These are phyloP conservation scores for Asterella californica DNA, from an alignment of 225 moss, liverwort and hornwort genomes.

Conservation along the genomic window DNA sequence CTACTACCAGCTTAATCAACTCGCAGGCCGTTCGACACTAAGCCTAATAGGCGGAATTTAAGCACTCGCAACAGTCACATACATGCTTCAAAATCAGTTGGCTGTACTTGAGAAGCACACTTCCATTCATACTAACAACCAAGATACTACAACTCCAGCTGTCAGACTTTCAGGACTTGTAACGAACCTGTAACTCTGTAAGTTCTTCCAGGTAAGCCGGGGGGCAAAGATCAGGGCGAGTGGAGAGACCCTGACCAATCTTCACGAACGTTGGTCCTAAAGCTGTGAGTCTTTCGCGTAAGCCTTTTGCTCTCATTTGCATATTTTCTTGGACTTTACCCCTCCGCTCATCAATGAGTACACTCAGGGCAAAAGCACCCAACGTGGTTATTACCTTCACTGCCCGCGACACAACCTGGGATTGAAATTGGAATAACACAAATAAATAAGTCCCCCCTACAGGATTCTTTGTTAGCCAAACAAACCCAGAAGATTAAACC, in stretches of 20 bases:
- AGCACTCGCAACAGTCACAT: no score
- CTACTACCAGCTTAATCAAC: not conserved
- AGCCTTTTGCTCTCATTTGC: constrained; percentile 74
- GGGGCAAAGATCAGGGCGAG: constrained; percentile 92
- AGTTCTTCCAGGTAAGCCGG: constrained; percentile 93
- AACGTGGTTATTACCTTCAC: constrained; percentile 68
- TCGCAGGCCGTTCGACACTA: no score
- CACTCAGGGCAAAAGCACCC: constrained; percentile 59
- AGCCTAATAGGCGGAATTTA: no score
- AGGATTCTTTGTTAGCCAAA: no score
- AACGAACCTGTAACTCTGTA: constrained; percentile 71
- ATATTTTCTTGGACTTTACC: constrained; percentile 62
- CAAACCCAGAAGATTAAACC: not conserved
- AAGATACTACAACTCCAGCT: no score
- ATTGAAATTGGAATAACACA: not conserved
- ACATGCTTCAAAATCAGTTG: no score
- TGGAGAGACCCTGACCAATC: constrained; percentile 97
- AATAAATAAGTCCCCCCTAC: no score
- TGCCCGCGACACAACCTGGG: constrained; percentile 78
- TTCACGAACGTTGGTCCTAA: constrained; percentile 98
- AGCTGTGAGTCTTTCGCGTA: constrained; percentile 60
- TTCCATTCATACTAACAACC: not conserved
- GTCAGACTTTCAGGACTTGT: not conserved
- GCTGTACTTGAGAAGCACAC: not conserved
- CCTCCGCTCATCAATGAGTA: constrained; percentile 63